Evolutionary conservation across 148 eudicot species (phyloP), one percentile per base, ranked within the genome.

Genomic region (Amaranthus cruentus): DNA sequence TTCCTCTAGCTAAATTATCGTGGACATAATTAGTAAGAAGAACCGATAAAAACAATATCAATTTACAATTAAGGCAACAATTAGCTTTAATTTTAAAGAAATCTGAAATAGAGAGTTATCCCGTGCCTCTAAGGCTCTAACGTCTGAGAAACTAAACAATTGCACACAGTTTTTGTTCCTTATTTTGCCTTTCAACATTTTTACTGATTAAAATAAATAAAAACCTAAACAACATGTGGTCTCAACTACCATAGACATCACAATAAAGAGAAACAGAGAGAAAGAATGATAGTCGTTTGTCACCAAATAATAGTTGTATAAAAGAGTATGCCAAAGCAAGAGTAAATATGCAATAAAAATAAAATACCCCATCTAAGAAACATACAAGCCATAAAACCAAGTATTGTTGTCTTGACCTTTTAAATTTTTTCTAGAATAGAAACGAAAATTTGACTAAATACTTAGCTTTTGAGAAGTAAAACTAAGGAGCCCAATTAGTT

Each of bases 1-100:
- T 76, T 95, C 97, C 89, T 88, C 97, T 73, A 86, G 91, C 99
- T 95, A 83, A 68, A 61, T 43, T 43, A 60, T 4, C 56, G 68
- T 66, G 38, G 59, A 73, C 15, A 60, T 47, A 58, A 68, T 67
- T 55, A 46, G 18, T 48, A 65, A 77, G n/a, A 11, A 68, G 3
- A 21, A 62, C 55, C 62, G 63, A 38, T 2, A 52, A 51, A 66
- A 47, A 67, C 3, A 18, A 64, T 10, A 4, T 28, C 7, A 4
- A 28, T 9, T 8, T 8, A 62, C n/a, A 15, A 47, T 57, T 47
- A 5, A 50, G 10, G 66, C 47, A 5, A 58, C 42, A 14, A 65
- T 51, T 15, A 28, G 50, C 8, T 61, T 50, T 38, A 62, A 14
- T 62, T 62, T n/a, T 38, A 62, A 62, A 38, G 66, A 14, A 28